Conservation (phyloP, 352 stramenopile species). For the Aphanomyces euteiches region DNA sequence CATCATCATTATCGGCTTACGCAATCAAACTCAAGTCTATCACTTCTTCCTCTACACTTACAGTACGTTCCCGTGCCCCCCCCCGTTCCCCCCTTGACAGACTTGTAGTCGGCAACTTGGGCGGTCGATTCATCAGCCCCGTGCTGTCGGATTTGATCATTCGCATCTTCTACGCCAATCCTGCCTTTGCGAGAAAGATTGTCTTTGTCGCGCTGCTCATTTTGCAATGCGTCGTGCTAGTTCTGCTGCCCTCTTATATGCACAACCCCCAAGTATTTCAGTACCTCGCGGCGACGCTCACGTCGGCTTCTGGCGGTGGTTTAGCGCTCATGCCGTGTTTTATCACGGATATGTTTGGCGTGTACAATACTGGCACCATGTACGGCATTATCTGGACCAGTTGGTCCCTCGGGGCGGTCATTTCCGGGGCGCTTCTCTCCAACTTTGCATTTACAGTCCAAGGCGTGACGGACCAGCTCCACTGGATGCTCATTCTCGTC, state of each 20-base stretch:
- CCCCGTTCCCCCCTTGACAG: neutral
- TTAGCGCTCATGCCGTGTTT: conserved; percentile 29
- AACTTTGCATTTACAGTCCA: neutral
- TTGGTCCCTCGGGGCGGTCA: conserved; percentile 27
- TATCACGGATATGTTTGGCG: conserved; percentile 34
- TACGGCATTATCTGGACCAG: conserved; percentile 30
- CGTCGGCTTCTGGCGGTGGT: conserved; percentile 29
- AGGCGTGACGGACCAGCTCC: neutral
- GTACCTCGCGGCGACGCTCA: neutral
- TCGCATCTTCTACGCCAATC: conserved; percentile 30
- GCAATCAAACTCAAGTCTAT: too few relatives aligned
- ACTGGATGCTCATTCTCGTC: conserved; percentile 9
- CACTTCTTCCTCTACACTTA: neutral
- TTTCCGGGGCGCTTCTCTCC: conserved; percentile 2
- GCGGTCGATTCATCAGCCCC: conserved; percentile 14
- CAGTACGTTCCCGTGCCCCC: neutral
- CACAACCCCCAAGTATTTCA: neutral
- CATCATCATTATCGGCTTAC: too few relatives aligned
- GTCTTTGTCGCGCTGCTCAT: conserved; percentile 16
- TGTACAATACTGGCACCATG: conserved; percentile 34
- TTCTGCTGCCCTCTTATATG: neutral
- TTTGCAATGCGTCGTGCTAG: neutral
- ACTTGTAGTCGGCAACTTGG: conserved; percentile 5
- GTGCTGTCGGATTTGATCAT: conserved; percentile 20
- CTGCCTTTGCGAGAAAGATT: conserved; percentile 26